Evolutionary conservation across 495 filamentous ascomycete genomes (phyloP), one percentile per base, ranked within the genome.

Genomic region (Penicillium silybi): DNA sequence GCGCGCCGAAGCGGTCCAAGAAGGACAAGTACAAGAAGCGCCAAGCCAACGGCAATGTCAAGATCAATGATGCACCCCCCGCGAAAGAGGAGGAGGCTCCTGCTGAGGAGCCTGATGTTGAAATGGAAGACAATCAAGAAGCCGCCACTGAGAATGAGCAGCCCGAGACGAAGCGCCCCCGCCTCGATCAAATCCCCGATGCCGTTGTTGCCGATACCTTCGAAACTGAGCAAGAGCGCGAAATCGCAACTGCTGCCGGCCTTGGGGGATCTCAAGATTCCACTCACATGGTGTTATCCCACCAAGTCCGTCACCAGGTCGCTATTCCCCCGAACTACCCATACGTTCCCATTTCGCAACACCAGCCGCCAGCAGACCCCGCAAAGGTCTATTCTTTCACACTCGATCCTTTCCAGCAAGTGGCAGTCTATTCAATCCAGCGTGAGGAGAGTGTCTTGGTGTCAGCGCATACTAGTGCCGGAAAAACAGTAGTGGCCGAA

Each of bases 231-330:
- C 87, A 96, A 69, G 92, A 92, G 38, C 76, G 90, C 72, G 89
- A 98, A 66, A 81, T 97, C 25, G 86, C 85, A 27, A 87, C 83
- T 4, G 85, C 88, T 6, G 83, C 85, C 47, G 92, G 91, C n/a
- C 81, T 97, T 29, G 87, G 90, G 57, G 71, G 78, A 10, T 69
- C 77, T n/a, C 74, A 85, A 50, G 86, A 87, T 52, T 67, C 76
- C 6, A 66, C 72, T 13, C 82, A 88, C 16, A 82, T 98, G 41
- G 82, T 92, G 20, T 71, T 98, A 19, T 91, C 88, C 15, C 95
- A 97, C 73, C 96, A 98, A 74, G 92, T 98, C 56, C 90, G 95
- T 64, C 93, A 98, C 80, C 92, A 98, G 71, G 93, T 97, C 53
- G 89, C 93, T 22, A 79, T 97, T 27, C 93, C 93, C 1, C 90